Base-by-base conservation (phyloP, 371 early-diverging fungal species). In the Basidiobolus meristosporus region DNA sequence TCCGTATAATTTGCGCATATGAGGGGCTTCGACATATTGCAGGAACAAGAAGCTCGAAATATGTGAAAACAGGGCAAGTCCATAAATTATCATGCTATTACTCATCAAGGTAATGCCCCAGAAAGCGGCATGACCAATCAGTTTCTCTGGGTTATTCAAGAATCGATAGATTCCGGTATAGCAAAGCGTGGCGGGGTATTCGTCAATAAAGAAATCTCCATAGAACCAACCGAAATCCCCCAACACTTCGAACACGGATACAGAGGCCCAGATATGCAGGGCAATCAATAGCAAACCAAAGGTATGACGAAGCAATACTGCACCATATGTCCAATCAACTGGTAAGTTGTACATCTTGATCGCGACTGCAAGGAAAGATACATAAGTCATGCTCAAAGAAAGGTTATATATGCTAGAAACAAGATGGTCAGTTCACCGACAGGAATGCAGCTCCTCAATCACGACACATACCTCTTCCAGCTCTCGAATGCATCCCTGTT, bases 151-250 rank as follows among this genome's bases (percentile, higher is more conserved):
- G 49, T 87, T 85, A 52, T 89, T 90, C 20, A 89, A 64, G 39
- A 68, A 79, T 47, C 78, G 63, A 44, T 86, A 89, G 35, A 87
- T 75, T 14, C 89, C 89, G n/a, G 73, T 81, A 51, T 85, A 82
- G 36, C 70, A 59, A 21, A 83, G 61, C 42, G 74, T 60, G 29
- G 48, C 52, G 34, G 61, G 63, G 20, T 69, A 59, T 12, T 72
- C 73, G 35, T 80, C 77, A 22, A 87, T 65, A 51, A 86, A 87
- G 7, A 82, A 82, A 40, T 83, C 87, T 14, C 77, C 83, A 57
- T 81, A 82, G 51, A 84, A 73, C 88, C 88, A 93, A 2, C 91
- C 91, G 52, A 79, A 83, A 39, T 84, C 81, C 18, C 92, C 91
- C 39, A 90, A 67, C 3, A 77, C 84, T 51, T 87, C 81, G 59